Conservation (phyloP, 768 basidiomycete species). For the Multifurca ochricompacta region DNA sequence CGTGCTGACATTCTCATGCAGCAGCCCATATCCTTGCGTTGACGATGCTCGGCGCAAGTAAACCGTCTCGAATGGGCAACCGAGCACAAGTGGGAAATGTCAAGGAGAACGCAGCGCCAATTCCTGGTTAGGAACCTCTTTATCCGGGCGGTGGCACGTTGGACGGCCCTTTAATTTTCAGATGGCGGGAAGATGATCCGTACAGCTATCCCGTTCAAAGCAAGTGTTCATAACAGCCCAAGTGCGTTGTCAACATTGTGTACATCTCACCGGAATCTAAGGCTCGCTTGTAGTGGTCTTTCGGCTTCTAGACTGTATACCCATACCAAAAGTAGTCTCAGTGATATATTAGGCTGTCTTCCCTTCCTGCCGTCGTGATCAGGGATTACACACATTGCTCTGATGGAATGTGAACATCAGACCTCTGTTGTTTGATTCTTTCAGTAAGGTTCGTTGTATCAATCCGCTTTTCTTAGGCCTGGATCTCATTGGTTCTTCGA, state of each 20-base stretch:
- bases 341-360: conserved; percentile 37
- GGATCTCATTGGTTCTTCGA: conserved; percentile 1
- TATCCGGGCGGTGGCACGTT: too few species aligned
- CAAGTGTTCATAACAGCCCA: too few species aligned
- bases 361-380: not conserved
- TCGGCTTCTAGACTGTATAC: conserved; percentile 34
- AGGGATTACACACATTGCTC: not conserved
- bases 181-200: conserved; percentile 46
- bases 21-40: not conserved
- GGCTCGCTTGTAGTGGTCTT: conserved; percentile 41
- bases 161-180: conserved; percentile 42
- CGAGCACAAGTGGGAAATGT: not conserved
- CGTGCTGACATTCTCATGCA: not conserved
- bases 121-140: conserved; percentile 23
- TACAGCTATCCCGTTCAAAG: conserved; percentile 40
- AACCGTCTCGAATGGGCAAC: not conserved
- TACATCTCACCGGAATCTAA: conserved; percentile 29
- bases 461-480: not conserved
- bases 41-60: not conserved
- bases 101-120: not conserved
- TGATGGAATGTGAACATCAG: conserved; percentile 22
- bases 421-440: conserved; percentile 49
- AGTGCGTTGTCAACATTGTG: conserved; percentile 37
- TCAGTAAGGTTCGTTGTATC: conserved; percentile 40
- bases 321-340: conserved; percentile 43